Conservation (phyloP, 352 stramenopile genomes). For the Phytophthora citricola region DNA sequence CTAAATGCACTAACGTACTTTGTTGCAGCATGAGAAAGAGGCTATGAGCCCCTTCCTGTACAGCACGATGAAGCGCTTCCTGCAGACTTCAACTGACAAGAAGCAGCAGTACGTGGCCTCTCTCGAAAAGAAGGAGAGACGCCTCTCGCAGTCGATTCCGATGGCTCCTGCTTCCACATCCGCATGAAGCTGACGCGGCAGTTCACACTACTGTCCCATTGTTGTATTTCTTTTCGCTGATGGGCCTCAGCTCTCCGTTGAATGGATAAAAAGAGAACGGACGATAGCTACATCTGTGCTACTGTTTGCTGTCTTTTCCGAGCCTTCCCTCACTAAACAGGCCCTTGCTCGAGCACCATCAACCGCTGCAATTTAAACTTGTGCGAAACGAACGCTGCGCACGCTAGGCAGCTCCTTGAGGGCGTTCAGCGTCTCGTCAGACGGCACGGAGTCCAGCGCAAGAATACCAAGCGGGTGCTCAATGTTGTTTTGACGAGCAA, state of each 20-base stretch:
- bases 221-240: conserved; percentile 29
- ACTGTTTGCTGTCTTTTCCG: conserved; percentile 21
- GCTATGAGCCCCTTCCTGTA: conserved; percentile 71
- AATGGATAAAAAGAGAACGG: conserved; percentile 25
- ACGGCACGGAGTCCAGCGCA: conserved; percentile 65
- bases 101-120: conserved; percentile 63
- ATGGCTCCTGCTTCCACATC: conserved; percentile 19
- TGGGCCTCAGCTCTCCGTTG: conserved; percentile 15
- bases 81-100: conserved; percentile 77
- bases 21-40: conserved; percentile 65
- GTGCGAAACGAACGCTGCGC: conserved; percentile 71
- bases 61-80: conserved; percentile 78
- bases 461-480: conserved; percentile 78
- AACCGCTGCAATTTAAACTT: conserved; percentile 46
- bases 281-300: conserved; percentile 22
- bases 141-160: conserved; percentile 25
- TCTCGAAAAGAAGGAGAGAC: conserved; percentile 42
- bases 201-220: conserved; percentile 4
- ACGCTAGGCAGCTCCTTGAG: conserved; percentile 73
- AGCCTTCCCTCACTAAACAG: background rate
- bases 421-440: conserved; percentile 58
- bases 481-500: conserved; percentile 71
- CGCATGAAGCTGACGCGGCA: background rate
- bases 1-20: conserved; percentile 3
- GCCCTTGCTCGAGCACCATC: conserved; percentile 13